Evolutionary conservation across 2,329 filamentous ascomycete species (phyloP), one percentile per base, ranked within the genome.

Genomic region (Dryadomyces quercivorus): DNA sequence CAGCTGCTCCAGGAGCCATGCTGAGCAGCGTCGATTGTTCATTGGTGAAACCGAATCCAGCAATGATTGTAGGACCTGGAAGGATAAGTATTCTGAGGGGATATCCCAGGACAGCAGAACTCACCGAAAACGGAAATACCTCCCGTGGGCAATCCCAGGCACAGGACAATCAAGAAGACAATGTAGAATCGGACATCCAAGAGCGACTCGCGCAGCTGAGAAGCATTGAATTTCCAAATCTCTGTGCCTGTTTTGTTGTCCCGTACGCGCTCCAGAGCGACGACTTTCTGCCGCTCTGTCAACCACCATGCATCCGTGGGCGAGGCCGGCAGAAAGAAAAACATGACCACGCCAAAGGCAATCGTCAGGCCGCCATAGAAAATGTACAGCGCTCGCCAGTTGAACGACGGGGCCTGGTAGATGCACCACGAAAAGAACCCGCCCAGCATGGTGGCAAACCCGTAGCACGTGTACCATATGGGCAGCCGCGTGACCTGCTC

Each of bases 401-500:
- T 36, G 21, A 51, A 51, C 21, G 10, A 7, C 18, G 36, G 36
- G 20, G 50, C 50, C 21, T 51, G 50, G 38, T 51, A 51, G 36
- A 51, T 51, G 50, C 22, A 26, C 50, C 50, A 56, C 51, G 18
- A 36, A 38, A 53, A 56, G 51, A 71, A 61, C 0, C 78, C 78
- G 52, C 80, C 80, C n/a, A n/a, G n/a, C n/a, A n/a, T n/a, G 0
- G 80, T 78, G 1, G 77, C 78, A 8, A 80, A 63, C 0, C 80
- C 80, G 48, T 81, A 81, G 21, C 76, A 78, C 0, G 75, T 72
- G 61, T 78, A 82, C 78, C 78, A 82, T 0, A 78, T 65, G 0
- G 78, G 77, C 49, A 82, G 79, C 0, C 81, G 70, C 1, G 78
- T 70, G 0, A 82, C 80, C 59, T 85, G 82, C 60, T 86, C 77